phyloP scores from a whole-genome alignment of 495 filamentous ascomycete genomes.

The Aspergillus cristatus region DNA sequence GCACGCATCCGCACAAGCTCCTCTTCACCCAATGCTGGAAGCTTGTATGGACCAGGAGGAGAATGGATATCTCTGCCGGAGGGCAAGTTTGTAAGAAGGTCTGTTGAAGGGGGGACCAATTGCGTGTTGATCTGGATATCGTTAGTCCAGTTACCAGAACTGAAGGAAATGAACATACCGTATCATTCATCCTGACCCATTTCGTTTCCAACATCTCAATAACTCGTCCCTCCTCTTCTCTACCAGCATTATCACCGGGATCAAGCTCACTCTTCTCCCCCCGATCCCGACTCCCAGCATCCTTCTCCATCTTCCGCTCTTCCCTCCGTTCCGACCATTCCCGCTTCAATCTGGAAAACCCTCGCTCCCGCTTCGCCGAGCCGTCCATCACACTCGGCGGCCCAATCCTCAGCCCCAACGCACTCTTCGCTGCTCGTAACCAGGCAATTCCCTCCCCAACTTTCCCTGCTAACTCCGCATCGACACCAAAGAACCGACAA shows the following conservation, averaged over 20 bases:
- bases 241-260: conserved; percentile 78
- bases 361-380: conserved; percentile 28
- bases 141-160: neutral
- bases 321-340: conserved; percentile 43
- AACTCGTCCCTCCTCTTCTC: conserved; percentile 74
- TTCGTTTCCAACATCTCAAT: conserved; percentile 79
- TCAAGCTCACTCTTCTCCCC: conserved; percentile 52
- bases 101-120: conserved; percentile 56
- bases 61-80: conserved; percentile 80
- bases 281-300: conserved; percentile 44
- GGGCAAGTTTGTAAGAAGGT: conserved; percentile 67
- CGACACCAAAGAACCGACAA: conserved; percentile 82
- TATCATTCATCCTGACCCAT: conserved; percentile 90
- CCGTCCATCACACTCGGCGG: conserved; percentile 12
- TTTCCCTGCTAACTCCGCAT: conserved; percentile 73
- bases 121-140: conserved; percentile 68
- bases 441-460: conserved; percentile 78
- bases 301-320: conserved; percentile 57
- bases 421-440: conserved; percentile 61
- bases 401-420: conserved; percentile 48
- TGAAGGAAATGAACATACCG: conserved; percentile 43
- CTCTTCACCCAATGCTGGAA: conserved; percentile 46
- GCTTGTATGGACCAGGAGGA: conserved; percentile 47
- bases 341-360: conserved; percentile 35
- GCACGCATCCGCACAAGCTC: conserved; percentile 42